Base-by-base conservation (phyloP, 805 yeast species). In the Schwanniomyces pseudopolymorphus region DNA sequence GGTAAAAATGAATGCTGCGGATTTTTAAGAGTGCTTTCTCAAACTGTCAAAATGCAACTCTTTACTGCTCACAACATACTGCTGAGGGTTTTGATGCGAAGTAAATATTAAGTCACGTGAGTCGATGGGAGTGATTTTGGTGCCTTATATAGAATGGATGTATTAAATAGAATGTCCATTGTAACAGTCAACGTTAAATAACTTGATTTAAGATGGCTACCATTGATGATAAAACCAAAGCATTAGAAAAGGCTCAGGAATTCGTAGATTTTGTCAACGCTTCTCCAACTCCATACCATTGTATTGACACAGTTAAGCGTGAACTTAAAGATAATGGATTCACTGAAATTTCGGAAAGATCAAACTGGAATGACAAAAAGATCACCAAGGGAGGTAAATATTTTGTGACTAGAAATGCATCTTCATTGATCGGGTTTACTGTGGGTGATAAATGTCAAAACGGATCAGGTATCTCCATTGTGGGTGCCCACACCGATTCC, bases 401-500 rank as follows among this genome's bases (percentile, higher is more conserved):
- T 64, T 90, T 77, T 60, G 91, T 91, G 43, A 90, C 97, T 6
- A 79, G 99, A 64, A 94, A 94, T 63, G 87, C 83, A 19, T 88
- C 96, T 2, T 88, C 97, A 0, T 73, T 92, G 21, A 83, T 92
- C 53, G 97, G 96, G 1, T 91, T 92, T 67, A 79, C 84, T 2
- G 84, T 89, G 16, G 97, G 97, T 31, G 77, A 77, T 1, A 60
- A 80, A 40, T 88, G 87, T 82, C 58, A 63, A 43, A 83, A 87
- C 3, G 96, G 96, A 9, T 83, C 85, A 51, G 92, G 96, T 8
- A 75, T 90, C 50, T 81, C 97, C 4, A 84, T 94, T 44, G 86
- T 91, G 28, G 99, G 98, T 14, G 96, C 97, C 1, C 99, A 92
- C 66, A 91, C 97, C 0, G 99, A 92, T 65, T 87, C 96, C 4